Evolutionary conservation across 148 eudicot species (phyloP), one percentile per base, ranked within the genome.

Genomic region (Rhododendron mucronatum): DNA sequence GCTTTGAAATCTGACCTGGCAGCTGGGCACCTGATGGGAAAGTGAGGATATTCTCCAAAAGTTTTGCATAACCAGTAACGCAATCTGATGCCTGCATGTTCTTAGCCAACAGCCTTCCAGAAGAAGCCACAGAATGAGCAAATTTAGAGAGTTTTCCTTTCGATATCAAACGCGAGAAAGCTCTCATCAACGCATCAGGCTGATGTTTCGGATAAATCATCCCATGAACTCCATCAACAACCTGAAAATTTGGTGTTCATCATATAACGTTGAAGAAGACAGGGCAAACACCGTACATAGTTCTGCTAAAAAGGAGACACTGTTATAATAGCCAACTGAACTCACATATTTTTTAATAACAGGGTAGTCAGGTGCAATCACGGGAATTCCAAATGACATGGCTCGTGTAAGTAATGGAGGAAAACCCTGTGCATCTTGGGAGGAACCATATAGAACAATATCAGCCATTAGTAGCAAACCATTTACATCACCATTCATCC

Each of bases 191-290:
- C 77, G 91, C 94, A 88, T 93, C 93, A 47, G 96, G 93, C 80
- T 93, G 92, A 80, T 93, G 93, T 88, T 90, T 90, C 51, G 91
- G 86, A 85, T 94, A 94, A 37, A 94, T 89, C 90, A 97, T 91
- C 84, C 97, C 99, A 89, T 95, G 93, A 69, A 95, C 98, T 80
- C 98, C 96, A 91, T 97, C 91, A 90, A 86, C 88, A 83, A 95
- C 89, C 99, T 97, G 92, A 78, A 78, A 47, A 44, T 85, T 69
- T n/a, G 37, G 11, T 30, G 41, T 86, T 55, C 78, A 5, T 39
- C 69, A 8, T 47, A 59, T 65, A 76, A 82, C n/a, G 33, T 6
- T 28, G 8, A 85, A 59, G 23, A 77, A 53, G 48, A 87, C 67
- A 73, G 80, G 47, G 65, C 83, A 65, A 86, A 78, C n/a, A 23